phyloP scores from a whole-genome alignment of 2,329 filamentous ascomycete genomes.

The Fusarium nygamai region DNA sequence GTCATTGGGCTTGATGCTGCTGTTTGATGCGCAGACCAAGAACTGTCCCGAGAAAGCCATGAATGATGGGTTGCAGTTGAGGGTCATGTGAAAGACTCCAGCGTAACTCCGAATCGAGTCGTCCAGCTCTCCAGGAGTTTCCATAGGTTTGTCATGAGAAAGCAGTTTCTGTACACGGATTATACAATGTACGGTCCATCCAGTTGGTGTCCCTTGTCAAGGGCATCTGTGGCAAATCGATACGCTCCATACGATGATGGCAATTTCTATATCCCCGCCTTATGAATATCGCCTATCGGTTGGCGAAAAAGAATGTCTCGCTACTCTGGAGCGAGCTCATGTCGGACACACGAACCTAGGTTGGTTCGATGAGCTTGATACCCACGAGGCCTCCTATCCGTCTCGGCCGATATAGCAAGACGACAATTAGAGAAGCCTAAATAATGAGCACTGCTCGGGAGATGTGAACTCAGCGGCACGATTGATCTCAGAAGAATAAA shows the following conservation, averaged over 20 bases:
- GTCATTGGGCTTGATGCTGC: not conserved
- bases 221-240: not conserved
- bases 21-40: not conserved
- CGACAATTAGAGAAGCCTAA: rapidly evolving
- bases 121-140: not conserved
- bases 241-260: not conserved
- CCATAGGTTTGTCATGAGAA: not conserved
- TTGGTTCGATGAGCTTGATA: not conserved
- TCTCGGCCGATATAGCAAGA: not conserved
- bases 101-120: not conserved
- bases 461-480: not conserved
- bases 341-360: too few relatives aligned
- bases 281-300: not conserved
- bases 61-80: not conserved
- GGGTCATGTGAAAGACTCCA: rapidly evolving
- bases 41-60: not conserved
- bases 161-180: not conserved
- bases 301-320: not conserved
- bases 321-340: not conserved
- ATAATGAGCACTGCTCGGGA: not conserved
- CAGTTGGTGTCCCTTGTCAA: too few relatives aligned
- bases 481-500: not conserved
- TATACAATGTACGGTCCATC: not conserved
- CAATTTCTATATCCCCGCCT: rapidly evolving
- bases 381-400: not conserved